Evolutionary conservation across 768 basidiomycete genomes (phyloP).

Genomic region (Inosperma sp.): DNA sequence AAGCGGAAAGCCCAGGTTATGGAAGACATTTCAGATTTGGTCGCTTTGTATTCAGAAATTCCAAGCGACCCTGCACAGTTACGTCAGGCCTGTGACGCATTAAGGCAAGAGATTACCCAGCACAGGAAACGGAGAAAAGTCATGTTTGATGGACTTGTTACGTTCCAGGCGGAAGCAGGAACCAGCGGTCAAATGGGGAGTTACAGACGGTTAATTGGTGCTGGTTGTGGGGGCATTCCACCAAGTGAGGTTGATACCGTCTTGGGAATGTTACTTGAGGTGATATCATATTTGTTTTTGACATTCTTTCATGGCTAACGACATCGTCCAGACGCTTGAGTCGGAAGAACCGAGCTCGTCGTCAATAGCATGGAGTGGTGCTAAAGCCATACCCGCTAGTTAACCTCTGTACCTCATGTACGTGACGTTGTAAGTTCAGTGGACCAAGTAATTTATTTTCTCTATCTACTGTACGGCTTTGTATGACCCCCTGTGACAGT

Average conservation of each 20-base stretch:
- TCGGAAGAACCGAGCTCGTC: constrained; percentile 73
- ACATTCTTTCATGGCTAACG: not conserved
- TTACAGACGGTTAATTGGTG: constrained; percentile 83
- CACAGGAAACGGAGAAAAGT: constrained; percentile 64
- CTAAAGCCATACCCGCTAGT: constrained; percentile 31
- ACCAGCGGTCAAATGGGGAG: constrained; percentile 86
- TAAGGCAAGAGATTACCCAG: constrained; percentile 62
- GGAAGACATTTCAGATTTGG: constrained; percentile 64
- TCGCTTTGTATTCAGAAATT: constrained; percentile 51
- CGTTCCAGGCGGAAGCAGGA: constrained; percentile 84
- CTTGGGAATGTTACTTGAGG: constrained; percentile 81
- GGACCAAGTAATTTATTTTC: constrained; percentile 19
- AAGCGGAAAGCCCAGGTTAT: constrained; percentile 48
- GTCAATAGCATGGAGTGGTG: constrained; percentile 43
- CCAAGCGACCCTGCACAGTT: constrained; percentile 55
- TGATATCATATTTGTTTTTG: constrained; percentile 27
- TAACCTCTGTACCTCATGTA: too few relatives aligned
- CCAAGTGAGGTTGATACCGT: constrained; percentile 87
- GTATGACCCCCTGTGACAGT: not conserved
- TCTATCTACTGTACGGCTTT: constrained; percentile 21
- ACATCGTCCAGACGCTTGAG: constrained; percentile 59
- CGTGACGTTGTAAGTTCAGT: constrained; percentile 4
- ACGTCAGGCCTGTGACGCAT: constrained; percentile 49
- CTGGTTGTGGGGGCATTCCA: constrained; percentile 83
- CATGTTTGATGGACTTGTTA: constrained; percentile 71